Conservation (phyloP, 768 basidiomycete species). For the Mycena polygramma region DNA sequence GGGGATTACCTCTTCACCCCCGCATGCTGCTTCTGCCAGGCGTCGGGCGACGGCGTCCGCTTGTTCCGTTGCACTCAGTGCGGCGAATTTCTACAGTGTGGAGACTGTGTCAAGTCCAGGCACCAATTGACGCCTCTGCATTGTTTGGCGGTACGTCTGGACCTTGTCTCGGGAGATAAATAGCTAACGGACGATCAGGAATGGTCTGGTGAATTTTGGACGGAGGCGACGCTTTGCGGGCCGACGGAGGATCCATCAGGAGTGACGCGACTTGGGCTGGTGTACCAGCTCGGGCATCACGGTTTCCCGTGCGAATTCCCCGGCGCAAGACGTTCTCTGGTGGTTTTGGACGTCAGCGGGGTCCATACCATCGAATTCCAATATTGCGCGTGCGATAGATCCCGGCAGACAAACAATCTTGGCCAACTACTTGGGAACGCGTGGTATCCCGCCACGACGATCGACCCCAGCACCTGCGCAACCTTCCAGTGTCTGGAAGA, state of each 20-base stretch:
- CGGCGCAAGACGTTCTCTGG: background rate
- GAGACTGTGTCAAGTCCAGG: background rate
- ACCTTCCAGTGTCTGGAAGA: slow-evolving; percentile 24
- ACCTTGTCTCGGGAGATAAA: background rate
- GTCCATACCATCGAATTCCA: slow-evolving; percentile 10
- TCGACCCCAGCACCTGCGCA: slow-evolving; percentile 24
- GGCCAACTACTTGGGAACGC: background rate
- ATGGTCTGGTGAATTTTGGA: slow-evolving; percentile 14
- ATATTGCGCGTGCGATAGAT: slow-evolving; percentile 15
- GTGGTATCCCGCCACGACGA: slow-evolving; percentile 17
- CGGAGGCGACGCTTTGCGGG: background rate
- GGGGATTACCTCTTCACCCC: too few species aligned
- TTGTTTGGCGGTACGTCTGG: background rate
- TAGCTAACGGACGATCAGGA: slow-evolving; percentile 1
- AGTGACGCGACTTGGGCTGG: background rate
- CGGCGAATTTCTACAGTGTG: slow-evolving; percentile 23
- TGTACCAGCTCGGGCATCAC: slow-evolving; percentile 25
- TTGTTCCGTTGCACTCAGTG: slow-evolving; percentile 18
- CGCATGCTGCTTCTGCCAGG: background rate
- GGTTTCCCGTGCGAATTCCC: slow-evolving; percentile 6
- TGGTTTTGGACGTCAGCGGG: slow-evolving; percentile 22
- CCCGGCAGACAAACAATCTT: background rate
- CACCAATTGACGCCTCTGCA: slow-evolving; percentile 22
- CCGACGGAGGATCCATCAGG: background rate
- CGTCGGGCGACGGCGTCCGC: background rate